phyloP scores from a whole-genome alignment of 805 yeast genomes.

The Saccharomycopsis synnaedendra region DNA sequence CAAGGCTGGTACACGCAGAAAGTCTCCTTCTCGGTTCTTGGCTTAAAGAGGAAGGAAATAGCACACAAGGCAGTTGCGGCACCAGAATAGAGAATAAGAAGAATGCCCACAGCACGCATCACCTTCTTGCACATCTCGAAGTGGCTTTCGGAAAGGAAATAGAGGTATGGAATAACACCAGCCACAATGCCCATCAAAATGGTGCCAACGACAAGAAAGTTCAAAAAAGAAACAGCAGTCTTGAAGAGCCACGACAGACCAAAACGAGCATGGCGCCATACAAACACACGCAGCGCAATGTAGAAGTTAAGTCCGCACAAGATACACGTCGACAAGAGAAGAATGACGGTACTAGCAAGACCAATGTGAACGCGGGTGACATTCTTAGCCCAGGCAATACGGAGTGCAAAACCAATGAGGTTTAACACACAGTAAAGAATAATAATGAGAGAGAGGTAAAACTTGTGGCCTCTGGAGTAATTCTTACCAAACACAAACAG shows the following conservation, averaged over 20 bases:
- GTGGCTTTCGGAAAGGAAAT: slow-evolving; percentile 34
- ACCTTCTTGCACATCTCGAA: slow-evolving; percentile 43
- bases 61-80: slow-evolving; percentile 34
- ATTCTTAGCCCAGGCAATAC: slow-evolving; percentile 51
- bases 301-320: slow-evolving; percentile 50
- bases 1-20: slow-evolving; percentile 59
- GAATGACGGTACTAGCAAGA: slow-evolving; percentile 43
- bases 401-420: slow-evolving; percentile 45
- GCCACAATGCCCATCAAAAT: slow-evolving; percentile 62
- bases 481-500: slow-evolving; percentile 36
- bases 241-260: slow-evolving; percentile 45
- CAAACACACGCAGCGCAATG: slow-evolving; percentile 60
- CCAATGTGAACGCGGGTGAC: slow-evolving; percentile 36
- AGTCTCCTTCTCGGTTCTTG: slow-evolving; percentile 31
- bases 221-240: slow-evolving; percentile 36
- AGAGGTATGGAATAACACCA: slow-evolving; percentile 46
- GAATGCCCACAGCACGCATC: slow-evolving; percentile 37
- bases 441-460: slow-evolving; percentile 43
- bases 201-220: slow-evolving; percentile 42
- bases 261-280: slow-evolving; percentile 68
- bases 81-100: slow-evolving; percentile 39
- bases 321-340: slow-evolving; percentile 46
- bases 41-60: slow-evolving; percentile 44
- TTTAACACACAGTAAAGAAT: slow-evolving; percentile 41
- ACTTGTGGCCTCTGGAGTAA: slow-evolving; percentile 44